Evolutionary conservation across 495 filamentous ascomycete genomes (phyloP).

Genomic region (Xylaria curta): DNA sequence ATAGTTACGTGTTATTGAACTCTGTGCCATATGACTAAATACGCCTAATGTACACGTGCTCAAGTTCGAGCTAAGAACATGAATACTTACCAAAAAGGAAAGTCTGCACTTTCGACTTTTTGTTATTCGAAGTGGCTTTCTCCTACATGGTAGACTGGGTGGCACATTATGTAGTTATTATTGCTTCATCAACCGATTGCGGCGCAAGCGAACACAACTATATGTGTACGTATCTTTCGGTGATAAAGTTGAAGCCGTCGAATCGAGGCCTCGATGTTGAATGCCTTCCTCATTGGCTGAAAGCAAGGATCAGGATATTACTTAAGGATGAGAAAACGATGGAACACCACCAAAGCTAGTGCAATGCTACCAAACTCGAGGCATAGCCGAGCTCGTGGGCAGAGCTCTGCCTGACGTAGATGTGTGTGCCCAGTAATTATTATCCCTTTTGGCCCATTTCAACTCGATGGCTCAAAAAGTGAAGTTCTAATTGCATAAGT

Average conservation of each 20-base stretch:
- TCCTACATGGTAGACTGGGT: no score
- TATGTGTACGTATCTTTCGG: neutral
- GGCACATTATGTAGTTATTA: no score
- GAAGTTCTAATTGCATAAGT: no score
- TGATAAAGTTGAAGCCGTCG: neutral
- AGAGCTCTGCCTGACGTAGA: conserved; percentile 49
- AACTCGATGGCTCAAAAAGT: no score
- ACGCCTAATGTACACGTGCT: neutral
- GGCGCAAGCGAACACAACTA: neutral
- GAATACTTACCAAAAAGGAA: neutral
- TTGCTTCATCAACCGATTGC: neutral
- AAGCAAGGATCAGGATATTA: neutral
- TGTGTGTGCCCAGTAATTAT: no score
- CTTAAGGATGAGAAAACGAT: neutral
- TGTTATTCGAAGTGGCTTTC: neutral
- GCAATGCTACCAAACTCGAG: neutral
- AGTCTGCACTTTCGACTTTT: neutral
- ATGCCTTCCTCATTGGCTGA: neutral
- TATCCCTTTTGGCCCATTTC: no score
- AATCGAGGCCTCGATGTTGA: neutral
- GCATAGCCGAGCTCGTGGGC: conserved; percentile 28
- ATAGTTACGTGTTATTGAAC: neutral
- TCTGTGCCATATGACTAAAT: neutral
- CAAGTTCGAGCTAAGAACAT: neutral
- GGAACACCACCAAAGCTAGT: neutral